Evolutionary conservation across 768 basidiomycete species (phyloP).

Genomic region (Tylopilus vinaceipallidus): DNA sequence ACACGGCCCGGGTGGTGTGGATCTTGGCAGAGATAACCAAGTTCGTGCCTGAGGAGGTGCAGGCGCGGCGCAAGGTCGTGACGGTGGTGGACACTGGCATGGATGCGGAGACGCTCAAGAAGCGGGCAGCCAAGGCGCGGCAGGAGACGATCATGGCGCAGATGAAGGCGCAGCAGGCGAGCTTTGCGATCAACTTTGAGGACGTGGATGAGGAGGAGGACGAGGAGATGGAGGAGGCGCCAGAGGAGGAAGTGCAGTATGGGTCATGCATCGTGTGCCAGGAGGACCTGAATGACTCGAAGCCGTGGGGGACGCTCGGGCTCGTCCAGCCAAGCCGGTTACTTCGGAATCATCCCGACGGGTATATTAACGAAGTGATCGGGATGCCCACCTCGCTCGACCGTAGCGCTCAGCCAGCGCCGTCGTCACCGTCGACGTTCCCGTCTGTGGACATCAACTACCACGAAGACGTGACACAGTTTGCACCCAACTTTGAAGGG

Average conservation of each 20-base stretch:
- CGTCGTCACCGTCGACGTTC: slow-evolving; percentile 35
- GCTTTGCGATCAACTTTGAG: slow-evolving; percentile 77
- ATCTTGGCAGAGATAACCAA: slow-evolving; percentile 60
- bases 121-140: slow-evolving; percentile 83
- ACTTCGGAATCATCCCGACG: slow-evolving; percentile 75
- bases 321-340: slow-evolving; percentile 86
- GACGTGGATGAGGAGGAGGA: slow-evolving; percentile 72
- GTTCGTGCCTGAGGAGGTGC: slow-evolving; percentile 58
- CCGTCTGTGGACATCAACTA: slow-evolving; percentile 22
- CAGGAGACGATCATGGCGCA: slow-evolving; percentile 93
- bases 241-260: slow-evolving; percentile 53
- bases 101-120: slow-evolving; percentile 69
- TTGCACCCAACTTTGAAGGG: slow-evolving; percentile 71
- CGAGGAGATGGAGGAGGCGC: slow-evolving; percentile 44
- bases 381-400: slow-evolving; percentile 66
- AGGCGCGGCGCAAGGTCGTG: slow-evolving; percentile 43
- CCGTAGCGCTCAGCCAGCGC: slow-evolving; percentile 31
- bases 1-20: slow-evolving; percentile 72
- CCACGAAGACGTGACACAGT: slow-evolving; percentile 29
- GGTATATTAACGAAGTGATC: slow-evolving; percentile 73
- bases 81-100: slow-evolving; percentile 35
- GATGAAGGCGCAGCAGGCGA: slow-evolving; percentile 91
- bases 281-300: slow-evolving; percentile 74
- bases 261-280: slow-evolving; percentile 99
- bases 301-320: slow-evolving; percentile 83